phyloP scores from a whole-genome alignment of 352 stramenopile species.

The Stramenopiles sp. region DNA sequence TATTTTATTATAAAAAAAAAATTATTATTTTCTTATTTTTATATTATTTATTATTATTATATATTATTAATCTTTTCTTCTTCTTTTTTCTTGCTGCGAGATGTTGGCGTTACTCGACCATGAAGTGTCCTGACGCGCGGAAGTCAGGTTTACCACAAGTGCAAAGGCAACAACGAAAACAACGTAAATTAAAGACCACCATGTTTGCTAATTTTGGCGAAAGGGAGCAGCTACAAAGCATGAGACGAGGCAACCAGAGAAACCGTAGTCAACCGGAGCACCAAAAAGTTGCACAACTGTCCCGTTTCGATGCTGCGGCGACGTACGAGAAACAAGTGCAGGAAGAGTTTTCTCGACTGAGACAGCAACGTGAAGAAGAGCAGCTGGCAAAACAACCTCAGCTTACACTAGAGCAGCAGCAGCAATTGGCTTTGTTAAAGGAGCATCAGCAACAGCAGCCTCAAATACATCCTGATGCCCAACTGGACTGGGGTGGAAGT shows the following conservation, averaged over 20 bases:
- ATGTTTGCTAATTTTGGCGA: neutral
- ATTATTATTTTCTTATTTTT: too few relatives aligned
- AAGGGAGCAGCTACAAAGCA: neutral
- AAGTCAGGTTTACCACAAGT: too few relatives aligned
- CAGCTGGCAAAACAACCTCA: neutral
- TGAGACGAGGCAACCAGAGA: neutral
- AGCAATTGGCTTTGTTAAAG: neutral
- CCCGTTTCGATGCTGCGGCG: neutral
- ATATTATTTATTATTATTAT: too few relatives aligned
- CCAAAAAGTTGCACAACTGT: neutral
- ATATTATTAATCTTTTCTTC: too few relatives aligned
- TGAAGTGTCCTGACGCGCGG: too few relatives aligned
- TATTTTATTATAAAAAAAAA: too few relatives aligned
- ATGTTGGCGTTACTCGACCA: too few relatives aligned
- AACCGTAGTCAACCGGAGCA: neutral
- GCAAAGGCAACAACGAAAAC: too few relatives aligned
- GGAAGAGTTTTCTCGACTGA: neutral
- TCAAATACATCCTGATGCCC: neutral
- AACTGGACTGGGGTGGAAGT: neutral
- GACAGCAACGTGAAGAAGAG: neutral
- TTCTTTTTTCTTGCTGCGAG: too few relatives aligned
- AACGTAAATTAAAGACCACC: neutral
- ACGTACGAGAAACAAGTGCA: neutral
- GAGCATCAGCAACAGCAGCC: neutral
- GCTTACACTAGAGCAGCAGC: neutral